A percentile compares a stretch with the other conserved stretches of the same genome.
phyloP scores from a whole-genome alignment of 148 eudicot species.

The Beta vulgaris region DNA sequence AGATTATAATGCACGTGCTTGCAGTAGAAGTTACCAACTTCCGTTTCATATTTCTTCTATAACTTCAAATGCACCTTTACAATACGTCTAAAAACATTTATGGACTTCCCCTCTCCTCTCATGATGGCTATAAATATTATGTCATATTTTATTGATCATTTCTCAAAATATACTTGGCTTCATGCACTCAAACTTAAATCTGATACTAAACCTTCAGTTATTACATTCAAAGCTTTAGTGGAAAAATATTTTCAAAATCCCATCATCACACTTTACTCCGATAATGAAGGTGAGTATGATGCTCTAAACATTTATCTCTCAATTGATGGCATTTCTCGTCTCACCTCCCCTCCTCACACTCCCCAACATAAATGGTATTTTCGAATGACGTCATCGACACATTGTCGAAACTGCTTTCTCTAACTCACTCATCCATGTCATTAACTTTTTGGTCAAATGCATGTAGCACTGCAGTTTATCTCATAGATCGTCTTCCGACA shows the following conservation, averaged over 20 bases:
- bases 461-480: background rate
- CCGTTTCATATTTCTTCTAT: background rate
- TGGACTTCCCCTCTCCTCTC: background rate
- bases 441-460: background rate
- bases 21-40: background rate
- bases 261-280: background rate
- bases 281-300: constrained; percentile 4
- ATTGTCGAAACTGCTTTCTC: background rate
- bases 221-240: background rate
- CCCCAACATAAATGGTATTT: background rate
- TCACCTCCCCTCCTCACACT: background rate
- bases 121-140: constrained; percentile 5
- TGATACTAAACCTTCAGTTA: background rate
- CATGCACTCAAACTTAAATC: constrained; percentile 3
- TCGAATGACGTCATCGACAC: background rate
- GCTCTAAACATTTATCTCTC: background rate
- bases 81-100: background rate
- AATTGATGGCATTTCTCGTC: background rate
- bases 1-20: background rate
- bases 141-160: constrained; percentile 11
- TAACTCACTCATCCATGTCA: background rate
- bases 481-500: background rate
- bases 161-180: constrained; percentile 4
- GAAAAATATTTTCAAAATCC: background rate
- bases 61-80: background rate